Conservation (phyloP, 352 stramenopile species). For the Lagenidium giganteum region DNA sequence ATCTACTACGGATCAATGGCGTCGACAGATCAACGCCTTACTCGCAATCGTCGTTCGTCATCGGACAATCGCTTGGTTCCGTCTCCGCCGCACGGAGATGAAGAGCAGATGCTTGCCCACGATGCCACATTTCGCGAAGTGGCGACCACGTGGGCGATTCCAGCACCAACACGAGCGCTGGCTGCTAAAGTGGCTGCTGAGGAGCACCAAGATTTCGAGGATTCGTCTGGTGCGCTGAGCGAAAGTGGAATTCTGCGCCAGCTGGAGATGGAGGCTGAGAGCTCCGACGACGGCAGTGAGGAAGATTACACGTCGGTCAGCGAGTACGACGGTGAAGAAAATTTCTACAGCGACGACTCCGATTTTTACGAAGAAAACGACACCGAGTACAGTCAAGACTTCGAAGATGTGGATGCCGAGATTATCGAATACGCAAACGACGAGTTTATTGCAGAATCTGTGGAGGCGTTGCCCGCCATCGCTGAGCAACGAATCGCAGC, state of each 20-base stretch:
- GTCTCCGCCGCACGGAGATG: too few species aligned
- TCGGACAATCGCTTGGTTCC: too few species aligned
- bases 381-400: conserved; percentile 79
- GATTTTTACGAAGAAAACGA: conserved; percentile 67
- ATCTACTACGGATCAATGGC: conserved; percentile 49
- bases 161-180: too few species aligned
- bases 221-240: conserved; percentile 22
- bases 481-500: conserved; percentile 8
- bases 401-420: conserved; percentile 71
- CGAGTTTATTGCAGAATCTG: conserved; percentile 42
- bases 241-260: conserved; percentile 62
- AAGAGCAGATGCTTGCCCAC: too few species aligned
- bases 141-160: too few species aligned
- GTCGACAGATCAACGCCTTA: too few species aligned
- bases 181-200: not conserved
- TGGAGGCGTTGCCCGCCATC: too few species aligned
- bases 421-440: conserved; percentile 76
- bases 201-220: conserved; percentile 19
- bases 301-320: conserved; percentile 57
- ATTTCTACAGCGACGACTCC: conserved; percentile 82
- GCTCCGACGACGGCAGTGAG: conserved; percentile 28
- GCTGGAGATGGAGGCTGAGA: conserved; percentile 46
- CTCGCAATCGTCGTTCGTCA: too few species aligned
- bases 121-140: too few species aligned
- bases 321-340: conserved; percentile 76